phyloP scores from a whole-genome alignment of 2,329 filamentous ascomycete genomes.

The Lasiodiplodia hormozganensis region DNA sequence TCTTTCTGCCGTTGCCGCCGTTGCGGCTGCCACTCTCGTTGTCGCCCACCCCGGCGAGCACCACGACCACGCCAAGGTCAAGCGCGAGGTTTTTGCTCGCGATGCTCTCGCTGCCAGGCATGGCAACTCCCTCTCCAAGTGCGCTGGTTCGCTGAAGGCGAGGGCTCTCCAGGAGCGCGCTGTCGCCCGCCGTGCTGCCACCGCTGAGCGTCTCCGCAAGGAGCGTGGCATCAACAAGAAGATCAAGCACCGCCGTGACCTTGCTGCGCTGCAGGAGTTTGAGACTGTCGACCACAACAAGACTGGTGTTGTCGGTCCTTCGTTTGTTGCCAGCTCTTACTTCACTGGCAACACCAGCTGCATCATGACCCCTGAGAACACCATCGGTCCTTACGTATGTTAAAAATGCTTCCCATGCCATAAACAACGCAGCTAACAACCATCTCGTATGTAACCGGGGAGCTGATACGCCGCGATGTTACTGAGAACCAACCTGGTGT shows the following conservation, averaged over 20 bases:
- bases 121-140: constrained; percentile 34
- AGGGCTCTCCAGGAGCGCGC: constrained; percentile 36
- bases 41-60: constrained; percentile 45
- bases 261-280: constrained; percentile 40
- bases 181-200: constrained; percentile 35
- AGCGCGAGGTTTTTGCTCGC: constrained; percentile 41
- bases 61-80: constrained; percentile 40
- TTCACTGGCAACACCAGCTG: constrained; percentile 44
- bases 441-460: too few species aligned
- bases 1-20: constrained; percentile 35
- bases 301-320: constrained; percentile 35
- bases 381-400: constrained; percentile 40
- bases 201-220: constrained; percentile 35
- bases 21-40: constrained; percentile 34
- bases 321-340: constrained; percentile 37
- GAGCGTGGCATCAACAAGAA: constrained; percentile 36
- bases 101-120: constrained; percentile 35
- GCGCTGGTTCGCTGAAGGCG: constrained; percentile 36
- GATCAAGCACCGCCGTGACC: constrained; percentile 38
- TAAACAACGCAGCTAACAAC: not conserved
- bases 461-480: constrained; percentile 57
- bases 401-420: not conserved
- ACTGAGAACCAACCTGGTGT: constrained; percentile 57
- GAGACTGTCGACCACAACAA: constrained; percentile 42
- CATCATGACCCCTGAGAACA: constrained; percentile 43